Conservation (phyloP, 2,329 filamentous ascomycete genomes). For the Calonectria naviculata region DNA sequence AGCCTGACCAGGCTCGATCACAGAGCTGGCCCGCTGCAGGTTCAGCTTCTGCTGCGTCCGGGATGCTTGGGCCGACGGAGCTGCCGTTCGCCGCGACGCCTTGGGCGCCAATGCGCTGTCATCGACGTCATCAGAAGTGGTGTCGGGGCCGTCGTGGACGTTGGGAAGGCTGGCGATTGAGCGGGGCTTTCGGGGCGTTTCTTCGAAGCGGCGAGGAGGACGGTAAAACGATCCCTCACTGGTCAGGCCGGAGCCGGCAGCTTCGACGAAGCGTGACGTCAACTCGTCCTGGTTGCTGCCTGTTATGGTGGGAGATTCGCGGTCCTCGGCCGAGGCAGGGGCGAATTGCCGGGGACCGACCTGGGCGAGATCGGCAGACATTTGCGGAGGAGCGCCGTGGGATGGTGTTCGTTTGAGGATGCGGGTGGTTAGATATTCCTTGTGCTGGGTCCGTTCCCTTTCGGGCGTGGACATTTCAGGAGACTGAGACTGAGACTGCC, state of each 20-base stretch:
- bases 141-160: conserved; percentile 37
- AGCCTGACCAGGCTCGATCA: conserved; percentile 71
- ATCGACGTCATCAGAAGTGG: conserved; percentile 44
- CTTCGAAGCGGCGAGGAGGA: conserved; percentile 45
- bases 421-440: conserved; percentile 74
- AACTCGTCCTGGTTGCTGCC: conserved; percentile 58
- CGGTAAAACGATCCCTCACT: conserved; percentile 65
- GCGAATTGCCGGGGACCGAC: conserved; percentile 52
- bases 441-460: conserved; percentile 62
- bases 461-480: conserved; percentile 45
- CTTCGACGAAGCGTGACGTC: conserved; percentile 70
- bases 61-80: conserved; percentile 65
- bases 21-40: conserved; percentile 78
- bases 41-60: conserved; percentile 82
- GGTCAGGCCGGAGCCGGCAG: conserved; percentile 59
- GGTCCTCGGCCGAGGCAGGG: conserved; percentile 42
- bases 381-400: conserved; percentile 70
- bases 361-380: conserved; percentile 67
- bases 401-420: conserved; percentile 73
- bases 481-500: conserved; percentile 17
- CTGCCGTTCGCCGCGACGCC: conserved; percentile 51
- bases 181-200: conserved; percentile 52
- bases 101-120: conserved; percentile 61
- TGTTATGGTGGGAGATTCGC: conserved; percentile 36
- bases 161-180: conserved; percentile 53